A percentile compares a stretch with the other conserved stretches of the same genome.
These are phyloP conservation scores for Candida berthetii DNA, from an alignment of 805 yeast species.

Conservation along the genomic window DNA sequence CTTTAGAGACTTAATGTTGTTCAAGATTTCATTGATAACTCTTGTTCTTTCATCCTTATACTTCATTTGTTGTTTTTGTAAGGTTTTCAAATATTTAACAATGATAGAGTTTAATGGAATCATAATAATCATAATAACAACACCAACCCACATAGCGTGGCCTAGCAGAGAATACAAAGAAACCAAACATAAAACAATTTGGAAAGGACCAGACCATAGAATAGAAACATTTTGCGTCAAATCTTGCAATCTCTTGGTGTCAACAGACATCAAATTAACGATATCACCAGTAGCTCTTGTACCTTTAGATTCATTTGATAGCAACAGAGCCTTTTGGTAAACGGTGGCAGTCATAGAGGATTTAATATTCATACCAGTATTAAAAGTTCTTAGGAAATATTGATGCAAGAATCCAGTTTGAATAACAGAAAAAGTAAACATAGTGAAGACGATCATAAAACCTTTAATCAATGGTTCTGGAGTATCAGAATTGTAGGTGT, in stretches of 20 bases:
- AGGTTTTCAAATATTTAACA: slow-evolving; percentile 58
- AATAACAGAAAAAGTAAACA: slow-evolving; percentile 72
- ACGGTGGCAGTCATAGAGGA: slow-evolving; percentile 62
- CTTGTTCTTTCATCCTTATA: slow-evolving; percentile 91
- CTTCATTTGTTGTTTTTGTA: slow-evolving; percentile 84
- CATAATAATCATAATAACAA: slow-evolving; percentile 66
- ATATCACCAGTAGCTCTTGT: slow-evolving; percentile 84
- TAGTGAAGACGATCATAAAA: slow-evolving; percentile 63
- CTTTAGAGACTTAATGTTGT: slow-evolving; percentile 88
- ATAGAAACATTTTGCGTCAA: slow-evolving; percentile 71
- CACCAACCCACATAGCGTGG: slow-evolving; percentile 96
- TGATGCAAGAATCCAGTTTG: slow-evolving; percentile 77
- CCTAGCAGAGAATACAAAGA: slow-evolving; percentile 74
- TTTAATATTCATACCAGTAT: slow-evolving; percentile 71
- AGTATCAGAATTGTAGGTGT: slow-evolving; percentile 32
- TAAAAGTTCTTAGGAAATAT: slow-evolving; percentile 69
- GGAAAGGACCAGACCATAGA: slow-evolving; percentile 93
- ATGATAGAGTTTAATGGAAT: slow-evolving; percentile 73
- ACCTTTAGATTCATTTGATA: slow-evolving; percentile 68
- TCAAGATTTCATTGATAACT: slow-evolving; percentile 78
- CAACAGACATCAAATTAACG: slow-evolving; percentile 92
- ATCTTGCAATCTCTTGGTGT: slow-evolving; percentile 83
- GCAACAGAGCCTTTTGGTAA: slow-evolving; percentile 59
- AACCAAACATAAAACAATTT: slow-evolving; percentile 66
- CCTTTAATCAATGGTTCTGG: slow-evolving; percentile 62